These are phyloP conservation scores for Mycena albidolilacea DNA, from an alignment of 768 basidiomycete genomes.

Conservation along the genomic window DNA sequence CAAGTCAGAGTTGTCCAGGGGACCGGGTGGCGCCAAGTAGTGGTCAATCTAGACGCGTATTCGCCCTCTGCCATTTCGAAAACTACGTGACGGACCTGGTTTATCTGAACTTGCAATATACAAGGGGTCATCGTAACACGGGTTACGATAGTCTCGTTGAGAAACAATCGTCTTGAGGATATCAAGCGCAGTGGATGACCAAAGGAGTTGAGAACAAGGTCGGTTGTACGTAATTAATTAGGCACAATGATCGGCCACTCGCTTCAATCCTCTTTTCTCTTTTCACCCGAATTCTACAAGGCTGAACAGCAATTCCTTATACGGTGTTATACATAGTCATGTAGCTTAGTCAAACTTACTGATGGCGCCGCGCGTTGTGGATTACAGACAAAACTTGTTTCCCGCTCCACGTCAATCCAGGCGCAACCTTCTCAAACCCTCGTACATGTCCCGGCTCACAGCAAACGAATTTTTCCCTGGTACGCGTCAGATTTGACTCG, in stretches of 20 bases:
- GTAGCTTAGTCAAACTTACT: constrained; percentile 33
- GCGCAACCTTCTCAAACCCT: constrained; percentile 74
- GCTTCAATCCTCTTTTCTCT: background rate
- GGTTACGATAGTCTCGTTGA: constrained; percentile 17
- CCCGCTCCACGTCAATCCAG: constrained; percentile 83
- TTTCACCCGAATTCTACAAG: constrained; percentile 5
- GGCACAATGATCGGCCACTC: too few relatives aligned
- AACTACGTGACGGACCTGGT: constrained; percentile 46
- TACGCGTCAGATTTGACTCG: background rate
- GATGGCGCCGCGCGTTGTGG: constrained; percentile 47
- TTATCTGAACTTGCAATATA: constrained; percentile 59
- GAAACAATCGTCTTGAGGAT: too few relatives aligned
- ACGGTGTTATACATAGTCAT: constrained; percentile 25
- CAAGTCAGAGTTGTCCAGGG: constrained; percentile 75
- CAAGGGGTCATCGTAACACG: constrained; percentile 34
- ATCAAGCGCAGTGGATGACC: background rate
- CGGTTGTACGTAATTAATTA: background rate
- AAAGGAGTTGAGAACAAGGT: background rate
- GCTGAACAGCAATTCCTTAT: constrained; percentile 16
- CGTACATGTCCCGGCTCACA: constrained; percentile 92
- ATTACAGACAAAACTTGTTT: constrained; percentile 75
- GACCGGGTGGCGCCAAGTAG: constrained; percentile 67
- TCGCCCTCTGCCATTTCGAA: background rate
- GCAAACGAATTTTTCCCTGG: constrained; percentile 88
- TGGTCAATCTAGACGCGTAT: constrained; percentile 68